These are phyloP conservation scores for Phytophthora pinifolia DNA, from an alignment of 352 stramenopile genomes.

Conservation along the genomic window DNA sequence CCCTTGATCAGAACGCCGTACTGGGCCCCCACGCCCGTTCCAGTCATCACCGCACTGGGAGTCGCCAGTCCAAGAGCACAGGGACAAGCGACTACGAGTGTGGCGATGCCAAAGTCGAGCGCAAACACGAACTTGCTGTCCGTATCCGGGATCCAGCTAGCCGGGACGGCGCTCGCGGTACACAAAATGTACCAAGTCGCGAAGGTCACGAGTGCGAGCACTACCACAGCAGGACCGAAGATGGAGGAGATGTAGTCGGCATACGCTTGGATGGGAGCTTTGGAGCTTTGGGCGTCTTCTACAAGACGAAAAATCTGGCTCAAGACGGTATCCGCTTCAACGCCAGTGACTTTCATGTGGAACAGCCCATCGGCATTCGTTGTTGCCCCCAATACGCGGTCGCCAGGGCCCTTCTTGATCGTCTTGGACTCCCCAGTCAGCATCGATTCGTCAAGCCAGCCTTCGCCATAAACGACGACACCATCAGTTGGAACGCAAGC, in stretches of 20 bases:
- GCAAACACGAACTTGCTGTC: conserved; percentile 89
- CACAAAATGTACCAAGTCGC: conserved; percentile 91
- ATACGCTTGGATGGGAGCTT: conserved; percentile 96
- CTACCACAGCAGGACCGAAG: conserved; percentile 95
- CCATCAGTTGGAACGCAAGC: conserved; percentile 91
- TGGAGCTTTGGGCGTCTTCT: conserved; percentile 96
- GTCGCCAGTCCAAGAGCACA: conserved; percentile 98
- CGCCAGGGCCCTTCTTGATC: conserved; percentile 86
- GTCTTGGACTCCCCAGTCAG: conserved; percentile 93
- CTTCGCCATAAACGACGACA: conserved; percentile 88
- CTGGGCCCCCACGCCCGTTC: conserved; percentile 94
- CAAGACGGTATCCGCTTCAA: conserved; percentile 91
- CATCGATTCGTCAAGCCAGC: conserved; percentile 92
- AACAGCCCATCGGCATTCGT: conserved; percentile 91
- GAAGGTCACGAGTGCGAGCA: conserved; percentile 93
- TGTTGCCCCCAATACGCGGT: conserved; percentile 85
- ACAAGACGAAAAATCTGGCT: conserved; percentile 97
- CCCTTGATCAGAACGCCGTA: conserved; percentile 98
- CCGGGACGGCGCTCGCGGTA: conserved; percentile 49
- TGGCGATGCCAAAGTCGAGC: conserved; percentile 96
- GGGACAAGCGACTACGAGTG: conserved; percentile 97
- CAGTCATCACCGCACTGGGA: conserved; percentile 97
- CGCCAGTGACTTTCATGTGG: conserved; percentile 89
- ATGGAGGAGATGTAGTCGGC: conserved; percentile 94
- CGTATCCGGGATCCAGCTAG: conserved; percentile 56